Conservation (phyloP, 805 yeast species). For the Yarrowia bubula region DNA sequence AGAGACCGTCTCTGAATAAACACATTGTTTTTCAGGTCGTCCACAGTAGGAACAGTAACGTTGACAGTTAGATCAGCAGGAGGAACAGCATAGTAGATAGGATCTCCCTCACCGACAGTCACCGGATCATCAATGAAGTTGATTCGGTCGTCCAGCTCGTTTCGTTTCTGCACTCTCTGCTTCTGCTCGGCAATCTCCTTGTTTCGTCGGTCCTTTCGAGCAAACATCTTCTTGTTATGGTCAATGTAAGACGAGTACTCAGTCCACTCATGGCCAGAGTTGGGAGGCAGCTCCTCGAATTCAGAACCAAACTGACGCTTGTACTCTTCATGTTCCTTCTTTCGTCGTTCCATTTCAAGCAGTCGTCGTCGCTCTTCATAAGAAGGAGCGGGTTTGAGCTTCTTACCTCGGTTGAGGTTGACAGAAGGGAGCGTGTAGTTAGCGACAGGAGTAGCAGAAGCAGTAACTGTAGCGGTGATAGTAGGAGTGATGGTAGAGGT, state of each 20-base stretch:
- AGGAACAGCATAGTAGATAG: slow-evolving; percentile 6
- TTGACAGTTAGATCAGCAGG: neutral
- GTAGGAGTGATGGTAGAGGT: neutral
- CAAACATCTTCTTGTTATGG: slow-evolving; percentile 18
- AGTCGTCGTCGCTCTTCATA: neutral
- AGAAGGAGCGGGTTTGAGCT: neutral
- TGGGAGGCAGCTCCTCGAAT: neutral
- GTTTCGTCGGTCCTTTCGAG: slow-evolving; percentile 4
- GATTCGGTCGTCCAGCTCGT: neutral
- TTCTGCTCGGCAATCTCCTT: slow-evolving; percentile 1
- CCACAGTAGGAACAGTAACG: neutral
- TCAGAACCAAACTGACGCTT: neutral
- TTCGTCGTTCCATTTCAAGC: neutral
- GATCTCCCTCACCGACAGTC: neutral
- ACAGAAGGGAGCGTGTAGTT: neutral
- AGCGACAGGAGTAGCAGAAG: neutral
- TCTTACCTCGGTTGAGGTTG: neutral
- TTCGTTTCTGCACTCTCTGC: neutral
- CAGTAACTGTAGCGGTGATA: neutral
- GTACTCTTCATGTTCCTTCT: slow-evolving; percentile 1
- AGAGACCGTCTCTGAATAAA: neutral
- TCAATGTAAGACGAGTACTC: neutral
- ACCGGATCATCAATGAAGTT: neutral
- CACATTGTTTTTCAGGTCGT: neutral
- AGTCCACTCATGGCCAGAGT: neutral